phyloP scores from a whole-genome alignment of 345 rosid genomes.

The Murraya koenigii region DNA sequence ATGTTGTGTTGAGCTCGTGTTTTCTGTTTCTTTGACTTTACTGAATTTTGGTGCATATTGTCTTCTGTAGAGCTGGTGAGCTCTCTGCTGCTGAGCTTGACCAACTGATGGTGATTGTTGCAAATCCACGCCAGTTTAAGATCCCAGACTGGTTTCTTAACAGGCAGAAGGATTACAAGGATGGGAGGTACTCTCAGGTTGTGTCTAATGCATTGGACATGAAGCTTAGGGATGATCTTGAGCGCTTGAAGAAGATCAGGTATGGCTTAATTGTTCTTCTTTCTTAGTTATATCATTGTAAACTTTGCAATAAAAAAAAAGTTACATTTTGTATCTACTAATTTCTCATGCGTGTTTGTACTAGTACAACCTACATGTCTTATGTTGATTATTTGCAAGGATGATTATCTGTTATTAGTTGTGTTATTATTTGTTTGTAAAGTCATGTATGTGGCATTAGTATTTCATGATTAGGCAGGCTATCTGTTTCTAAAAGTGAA shows the following conservation, averaged over 20 bases:
- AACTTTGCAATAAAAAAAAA: not conserved
- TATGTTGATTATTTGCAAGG: not conserved
- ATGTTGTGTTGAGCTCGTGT: not conserved
- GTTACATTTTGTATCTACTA: not conserved
- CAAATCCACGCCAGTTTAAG: conserved; percentile 41
- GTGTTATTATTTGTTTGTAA: not conserved
- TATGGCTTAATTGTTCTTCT: not conserved
- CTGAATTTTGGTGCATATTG: not conserved
- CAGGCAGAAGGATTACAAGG: conserved; percentile 44
- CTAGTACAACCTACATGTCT: not conserved
- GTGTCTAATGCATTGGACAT: conserved; percentile 44
- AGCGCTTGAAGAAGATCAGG: conserved; percentile 44
- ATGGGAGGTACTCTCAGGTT: conserved; percentile 40
- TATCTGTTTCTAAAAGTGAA: not conserved
- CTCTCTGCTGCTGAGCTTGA: conserved; percentile 36
- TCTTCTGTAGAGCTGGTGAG: conserved; percentile 34
- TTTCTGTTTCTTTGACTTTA: not conserved
- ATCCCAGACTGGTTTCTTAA: conserved; percentile 45
- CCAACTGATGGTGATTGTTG: conserved; percentile 36
- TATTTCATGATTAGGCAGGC: not conserved
- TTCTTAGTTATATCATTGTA: not conserved
- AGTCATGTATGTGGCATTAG: not conserved
- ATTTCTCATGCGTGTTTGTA: not conserved
- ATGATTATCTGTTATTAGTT: not conserved
- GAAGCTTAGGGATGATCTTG: conserved; percentile 47